These are phyloP conservation scores for Neophaeococcomyces aloes DNA, from an alignment of 2,329 filamentous ascomycete genomes.

Conservation along the genomic window DNA sequence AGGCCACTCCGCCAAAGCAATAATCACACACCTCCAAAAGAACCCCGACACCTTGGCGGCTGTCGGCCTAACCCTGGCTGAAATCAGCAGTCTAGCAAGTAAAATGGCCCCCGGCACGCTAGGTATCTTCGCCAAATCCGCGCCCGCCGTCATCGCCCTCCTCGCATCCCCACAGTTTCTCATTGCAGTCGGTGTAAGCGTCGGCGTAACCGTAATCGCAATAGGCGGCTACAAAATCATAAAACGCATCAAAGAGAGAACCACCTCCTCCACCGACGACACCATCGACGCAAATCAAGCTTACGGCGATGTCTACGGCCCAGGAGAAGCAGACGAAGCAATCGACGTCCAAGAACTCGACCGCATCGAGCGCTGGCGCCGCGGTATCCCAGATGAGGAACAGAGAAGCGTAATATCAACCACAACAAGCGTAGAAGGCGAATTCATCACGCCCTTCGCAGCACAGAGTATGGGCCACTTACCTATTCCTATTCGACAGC, in stretches of 20 bases:
- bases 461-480: conserved; percentile 36
- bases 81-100: conserved; percentile 69
- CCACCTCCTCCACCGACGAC: no score
- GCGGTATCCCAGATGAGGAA: conserved; percentile 48
- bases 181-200: conserved; percentile 77
- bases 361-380: conserved; percentile 52
- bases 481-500: conserved; percentile 20
- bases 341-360: conserved; percentile 39
- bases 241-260: conserved; percentile 58
- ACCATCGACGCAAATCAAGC: no score
- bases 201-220: conserved; percentile 90
- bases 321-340: conserved; percentile 43
- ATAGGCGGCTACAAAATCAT: conserved; percentile 97
- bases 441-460: conserved; percentile 53
- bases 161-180: conserved; percentile 87
- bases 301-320: no score
- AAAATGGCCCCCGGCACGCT: conserved; percentile 81
- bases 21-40: conserved; percentile 68
- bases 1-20: conserved; percentile 71
- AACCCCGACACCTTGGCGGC: conserved; percentile 88
- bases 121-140: conserved; percentile 62
- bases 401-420: conserved; percentile 27
- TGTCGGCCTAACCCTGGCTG: conserved; percentile 82
- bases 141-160: conserved; percentile 76
- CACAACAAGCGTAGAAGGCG: conserved; percentile 54